A percentile compares a stretch with the other conserved stretches of the same genome.
These are phyloP conservation scores for Acanthochlamys bracteata DNA, from an alignment of 106 monocot genomes.

Conservation along the genomic window DNA sequence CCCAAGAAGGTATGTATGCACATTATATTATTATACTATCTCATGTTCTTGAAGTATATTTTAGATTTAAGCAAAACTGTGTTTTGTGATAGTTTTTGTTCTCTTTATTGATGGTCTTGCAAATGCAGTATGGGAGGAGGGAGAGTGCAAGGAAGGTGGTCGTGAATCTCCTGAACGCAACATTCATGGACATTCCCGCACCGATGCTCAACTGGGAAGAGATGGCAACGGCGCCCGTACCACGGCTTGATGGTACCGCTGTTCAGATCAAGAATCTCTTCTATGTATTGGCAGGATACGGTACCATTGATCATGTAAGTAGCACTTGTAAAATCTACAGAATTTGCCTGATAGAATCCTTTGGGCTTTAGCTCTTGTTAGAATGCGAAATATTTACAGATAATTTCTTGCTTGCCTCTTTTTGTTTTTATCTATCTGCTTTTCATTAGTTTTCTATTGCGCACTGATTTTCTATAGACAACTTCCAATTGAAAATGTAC, in stretches of 20 bases:
- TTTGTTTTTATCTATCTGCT: background rate
- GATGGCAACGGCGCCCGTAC: conserved; percentile 63
- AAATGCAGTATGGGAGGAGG: no score
- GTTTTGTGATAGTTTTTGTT: background rate
- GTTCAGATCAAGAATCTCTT: conserved; percentile 64
- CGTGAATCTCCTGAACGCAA: conserved; percentile 44
- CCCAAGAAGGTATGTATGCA: conserved; percentile 3
- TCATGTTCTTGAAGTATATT: background rate
- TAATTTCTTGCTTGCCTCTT: background rate
- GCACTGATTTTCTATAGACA: background rate
- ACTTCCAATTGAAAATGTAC: no score
- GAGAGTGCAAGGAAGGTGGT: background rate
- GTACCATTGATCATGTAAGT: conserved; percentile 53
- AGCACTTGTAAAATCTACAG: background rate
- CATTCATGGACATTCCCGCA: conserved; percentile 68
- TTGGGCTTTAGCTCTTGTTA: no score
- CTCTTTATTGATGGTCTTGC: background rate
- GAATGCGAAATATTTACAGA: no score
- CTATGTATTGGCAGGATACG: conserved; percentile 77
- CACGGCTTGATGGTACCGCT: conserved; percentile 70
- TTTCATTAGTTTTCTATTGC: background rate
- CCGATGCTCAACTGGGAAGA: conserved; percentile 70
- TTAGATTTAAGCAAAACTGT: background rate
- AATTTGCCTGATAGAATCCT: no score
- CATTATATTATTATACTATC: background rate